A percentile compares a stretch with the other conserved stretches of the same genome.
phyloP scores from a whole-genome alignment of 805 yeast species.

The Starmerella geochares region DNA sequence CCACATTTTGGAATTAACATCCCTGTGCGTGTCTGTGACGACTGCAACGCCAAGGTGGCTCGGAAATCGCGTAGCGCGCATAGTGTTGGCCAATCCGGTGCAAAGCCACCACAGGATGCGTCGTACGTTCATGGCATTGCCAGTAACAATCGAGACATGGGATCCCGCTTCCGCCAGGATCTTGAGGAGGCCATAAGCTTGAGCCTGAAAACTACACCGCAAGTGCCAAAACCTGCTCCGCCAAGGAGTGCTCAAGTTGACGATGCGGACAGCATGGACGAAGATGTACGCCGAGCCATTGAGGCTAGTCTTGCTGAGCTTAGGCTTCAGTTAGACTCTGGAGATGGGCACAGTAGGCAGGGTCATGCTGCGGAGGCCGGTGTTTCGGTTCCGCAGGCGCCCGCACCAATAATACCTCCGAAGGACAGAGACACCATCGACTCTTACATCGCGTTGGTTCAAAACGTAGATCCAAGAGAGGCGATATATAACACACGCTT shows the following conservation, averaged over 20 bases:
- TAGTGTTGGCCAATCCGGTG: slow-evolving; percentile 20
- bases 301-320: slow-evolving; percentile 79
- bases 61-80: slow-evolving; percentile 27
- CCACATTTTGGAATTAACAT: slow-evolving; percentile 78
- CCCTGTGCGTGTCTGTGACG: slow-evolving; percentile 89
- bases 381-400: background rate
- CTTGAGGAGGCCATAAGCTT: slow-evolving; percentile 66
- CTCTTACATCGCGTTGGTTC: slow-evolving; percentile 12
- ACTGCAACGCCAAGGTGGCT: slow-evolving; percentile 59
- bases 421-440: slow-evolving; percentile 15
- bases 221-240: slow-evolving; percentile 23
- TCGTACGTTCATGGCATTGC: background rate
- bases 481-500: slow-evolving; percentile 22
- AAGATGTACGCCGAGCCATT: slow-evolving; percentile 86
- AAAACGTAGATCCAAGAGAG: slow-evolving; percentile 22
- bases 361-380: background rate
- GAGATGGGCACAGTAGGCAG: background rate
- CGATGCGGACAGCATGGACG: slow-evolving; percentile 57
- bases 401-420: slow-evolving; percentile 8
- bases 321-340: slow-evolving; percentile 22
- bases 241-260: slow-evolving; percentile 22
- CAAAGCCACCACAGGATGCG: slow-evolving; percentile 9
- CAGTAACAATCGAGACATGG: slow-evolving; percentile 27
- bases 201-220: slow-evolving; percentile 50
- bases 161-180: slow-evolving; percentile 41